phyloP scores from a whole-genome alignment of 2,329 filamentous ascomycete genomes.

The Colletotrichum sansevieriae region DNA sequence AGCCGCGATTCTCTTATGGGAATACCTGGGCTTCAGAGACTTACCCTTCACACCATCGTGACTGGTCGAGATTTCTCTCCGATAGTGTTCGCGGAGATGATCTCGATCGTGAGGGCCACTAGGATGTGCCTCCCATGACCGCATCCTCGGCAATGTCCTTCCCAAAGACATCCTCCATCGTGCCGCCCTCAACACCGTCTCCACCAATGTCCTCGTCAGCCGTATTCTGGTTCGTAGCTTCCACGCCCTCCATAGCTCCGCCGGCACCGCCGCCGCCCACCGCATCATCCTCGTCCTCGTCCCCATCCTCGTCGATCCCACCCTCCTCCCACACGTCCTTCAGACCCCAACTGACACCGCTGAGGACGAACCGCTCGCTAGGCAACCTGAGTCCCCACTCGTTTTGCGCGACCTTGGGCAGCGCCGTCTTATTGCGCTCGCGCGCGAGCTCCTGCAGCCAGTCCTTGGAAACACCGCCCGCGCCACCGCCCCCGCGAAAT shows the following conservation, averaged over 20 bases:
- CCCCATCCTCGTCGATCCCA: conserved; percentile 56
- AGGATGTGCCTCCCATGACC: conserved; percentile 50
- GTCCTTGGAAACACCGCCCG: conserved; percentile 75
- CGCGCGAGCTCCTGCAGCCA: conserved; percentile 81
- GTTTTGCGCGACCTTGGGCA: conserved; percentile 73
- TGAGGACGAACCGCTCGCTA: conserved; percentile 77
- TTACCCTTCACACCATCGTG: too few relatives aligned
- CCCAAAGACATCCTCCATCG: conserved; percentile 68
- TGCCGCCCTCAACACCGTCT: conserved; percentile 63
- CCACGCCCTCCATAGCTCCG: conserved; percentile 65
- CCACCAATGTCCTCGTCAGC: conserved; percentile 57
- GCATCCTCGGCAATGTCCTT: conserved; percentile 69
- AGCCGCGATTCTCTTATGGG: too few relatives aligned
- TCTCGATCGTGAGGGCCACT: conserved; percentile 1
- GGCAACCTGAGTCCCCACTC: conserved; percentile 78
- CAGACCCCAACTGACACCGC: conserved; percentile 74
- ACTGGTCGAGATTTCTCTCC: too few relatives aligned
- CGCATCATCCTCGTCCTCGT: conserved; percentile 56
- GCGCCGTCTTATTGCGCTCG: conserved; percentile 75
- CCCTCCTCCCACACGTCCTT: conserved; percentile 69
- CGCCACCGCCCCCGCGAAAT: conserved; percentile 70
- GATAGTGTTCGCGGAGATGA: background rate
- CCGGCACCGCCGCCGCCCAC: conserved; percentile 58
- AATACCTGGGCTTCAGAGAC: too few relatives aligned
- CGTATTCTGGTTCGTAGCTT: conserved; percentile 54